Base-by-base conservation (phyloP, 2,329 filamentous ascomycete genomes). In the Fusarium fujikuroi region DNA sequence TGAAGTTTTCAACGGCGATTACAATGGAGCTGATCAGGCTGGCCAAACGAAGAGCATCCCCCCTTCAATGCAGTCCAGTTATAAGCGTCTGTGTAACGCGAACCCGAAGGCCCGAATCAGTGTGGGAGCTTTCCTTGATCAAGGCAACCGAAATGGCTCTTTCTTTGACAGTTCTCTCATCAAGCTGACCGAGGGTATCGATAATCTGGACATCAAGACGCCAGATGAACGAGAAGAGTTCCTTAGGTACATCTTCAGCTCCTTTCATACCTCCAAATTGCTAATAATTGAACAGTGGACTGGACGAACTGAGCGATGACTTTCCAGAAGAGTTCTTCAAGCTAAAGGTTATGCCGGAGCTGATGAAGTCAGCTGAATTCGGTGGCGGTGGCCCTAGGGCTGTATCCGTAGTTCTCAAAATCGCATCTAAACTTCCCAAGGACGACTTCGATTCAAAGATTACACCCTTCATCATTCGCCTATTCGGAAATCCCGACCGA, bases 341-440 rank as follows among this genome's bases (percentile, higher is more conserved):
- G 80, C 93, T 97, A 88, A 99, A 98, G 79, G 91, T 99, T 7
- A 87, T 99, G 14, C 96, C 96, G 0, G 96, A 99, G 80, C 85
- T 99, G 36, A 87, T 99, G n/a, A 99, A 98, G 80, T 97, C 95
- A 0, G 95, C 98, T n/a, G 96, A 99, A 79, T 99, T 98, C 81
- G 96, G 96, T 12, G 96, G 95, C 16, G 96, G 96, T 34, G 96
- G 96, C 0, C 93, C 95, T 1, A 97, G 97, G 79, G 95, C 97
- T 1, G 93, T 99, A 67, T 85, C 88, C 2, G 91, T 97, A 3
- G 93, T 97, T 44, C 91, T 98, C 86, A 97, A 97, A 79, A 98
- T 99, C 76, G 91, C 94, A 8, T 86, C 91, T 11, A 98, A 97
- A 79, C 85, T 99, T 44, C 90, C 93, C 5, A 92, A 92, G 69